Evolutionary conservation across 116 monocot genomes (phyloP), one percentile per base, ranked within the genome.

Genomic region (Dioscorea cayenensis): DNA sequence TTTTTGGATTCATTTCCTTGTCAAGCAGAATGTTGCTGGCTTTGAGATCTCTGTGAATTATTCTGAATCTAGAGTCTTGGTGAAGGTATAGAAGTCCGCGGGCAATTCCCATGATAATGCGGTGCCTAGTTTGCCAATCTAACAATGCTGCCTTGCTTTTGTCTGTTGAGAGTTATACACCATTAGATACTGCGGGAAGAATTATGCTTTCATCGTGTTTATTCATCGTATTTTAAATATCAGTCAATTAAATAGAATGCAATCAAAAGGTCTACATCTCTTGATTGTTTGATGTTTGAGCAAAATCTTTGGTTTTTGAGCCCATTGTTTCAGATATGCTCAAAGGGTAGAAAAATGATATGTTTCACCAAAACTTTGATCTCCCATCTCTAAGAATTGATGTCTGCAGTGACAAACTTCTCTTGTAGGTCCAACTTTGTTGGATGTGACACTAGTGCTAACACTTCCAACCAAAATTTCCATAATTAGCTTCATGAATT

Each of bases 1-100:
- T 55, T 55, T 55, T 55, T n/a, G 55, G 55, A n/a, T 55, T 55
- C 55, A 55, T 55, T 19, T 55, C 55, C 18, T 55, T 55, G n/a
- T 55, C 55, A 16, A 55, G 55, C n/a, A 55, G 55, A 55, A 55
- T 55, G 55, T 55, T 55, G 55, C 55, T 55, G 3, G 55, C 55
- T 55, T 55, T 55, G 14, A 55, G 55, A 55, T 55, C 55, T 16
- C 55, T 55, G 55, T 55, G 55, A 55, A 55, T 55, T 11, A 55
- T 55, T 55, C 55, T 16, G 2, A 55, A 55, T 55, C 55, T 55
- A n/a, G 55, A 55, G 55, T 55, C 55, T 55, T 55, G 55, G 17
- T 55, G 55, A 55, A 55, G 55, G 55, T 55, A 55, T 3, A 55
- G 51, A 55, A 55, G 55, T 55, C 55, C 55, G 17, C 55, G 55